Evolutionary conservation across 805 yeast genomes (phyloP).

Genomic region (Yamadazyma nakazawae): DNA sequence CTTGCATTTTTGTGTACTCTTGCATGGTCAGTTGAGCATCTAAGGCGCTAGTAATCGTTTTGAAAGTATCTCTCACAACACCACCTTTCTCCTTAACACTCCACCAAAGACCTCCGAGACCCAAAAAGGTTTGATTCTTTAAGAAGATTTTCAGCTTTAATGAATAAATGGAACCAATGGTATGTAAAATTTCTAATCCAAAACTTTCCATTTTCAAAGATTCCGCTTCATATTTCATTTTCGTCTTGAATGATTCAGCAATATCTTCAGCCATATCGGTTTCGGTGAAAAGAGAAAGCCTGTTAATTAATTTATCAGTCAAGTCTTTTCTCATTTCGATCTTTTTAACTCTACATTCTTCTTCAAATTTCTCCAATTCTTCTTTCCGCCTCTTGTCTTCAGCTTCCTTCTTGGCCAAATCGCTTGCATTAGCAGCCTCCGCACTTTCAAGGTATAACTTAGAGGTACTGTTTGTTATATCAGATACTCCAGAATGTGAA

Average conservation of each 20-base stretch:
- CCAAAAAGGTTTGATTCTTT: conserved; percentile 60
- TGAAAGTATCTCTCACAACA: conserved; percentile 67
- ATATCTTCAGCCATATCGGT: conserved; percentile 44
- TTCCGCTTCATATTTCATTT: conserved; percentile 80
- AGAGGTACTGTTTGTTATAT: conserved; percentile 6
- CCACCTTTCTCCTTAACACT: conserved; percentile 72
- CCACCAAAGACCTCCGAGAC: conserved; percentile 67
- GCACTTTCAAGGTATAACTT: conserved; percentile 7
- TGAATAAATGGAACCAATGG: conserved; percentile 66
- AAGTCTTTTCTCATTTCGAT: conserved; percentile 63
- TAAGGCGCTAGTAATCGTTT: conserved; percentile 66
- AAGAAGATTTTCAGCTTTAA: conserved; percentile 63
- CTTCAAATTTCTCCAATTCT: conserved; percentile 66
- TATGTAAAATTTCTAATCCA: conserved; percentile 77
- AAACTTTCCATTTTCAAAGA: conserved; percentile 76
- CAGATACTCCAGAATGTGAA: not conserved
- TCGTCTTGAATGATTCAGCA: conserved; percentile 51
- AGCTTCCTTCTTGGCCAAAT: conserved; percentile 34
- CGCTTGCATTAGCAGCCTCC: conserved; percentile 21
- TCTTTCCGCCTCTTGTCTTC: conserved; percentile 45
- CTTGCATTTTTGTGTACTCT: conserved; percentile 66
- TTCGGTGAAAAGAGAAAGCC: conserved; percentile 42
- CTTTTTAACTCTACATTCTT: conserved; percentile 67
- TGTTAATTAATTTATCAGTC: conserved; percentile 50
- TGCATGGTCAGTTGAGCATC: conserved; percentile 80